Base-by-base conservation (phyloP, 495 filamentous ascomycete genomes). In the Daldinia vernicosa region DNA sequence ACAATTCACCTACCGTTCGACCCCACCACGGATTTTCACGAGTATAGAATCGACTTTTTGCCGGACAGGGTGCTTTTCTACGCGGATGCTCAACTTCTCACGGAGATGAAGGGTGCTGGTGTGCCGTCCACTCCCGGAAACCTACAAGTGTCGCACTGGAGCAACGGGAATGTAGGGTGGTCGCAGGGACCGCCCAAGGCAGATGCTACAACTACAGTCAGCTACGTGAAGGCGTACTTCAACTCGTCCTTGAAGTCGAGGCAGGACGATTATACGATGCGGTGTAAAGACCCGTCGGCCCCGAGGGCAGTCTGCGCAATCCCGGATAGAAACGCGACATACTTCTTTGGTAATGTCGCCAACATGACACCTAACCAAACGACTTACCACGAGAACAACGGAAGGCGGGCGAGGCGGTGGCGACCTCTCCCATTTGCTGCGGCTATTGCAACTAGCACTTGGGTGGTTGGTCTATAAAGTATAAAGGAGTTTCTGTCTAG, bases 11-110 rank as follows among this genome's bases (percentile, higher is more conserved):
- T 94, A 3, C 81, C 86, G 2, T 94, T 92, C 77, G 75, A 88
- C 60, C 89, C 92, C 0, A 83, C 85, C 0, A 74, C 76, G 0
- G 85, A 59, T 6, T 89, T 89, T 64, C 91, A 93, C 76, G 90
- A 93, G 76, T 93, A 93, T 73, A 90, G 92, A 47, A 90, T 93
- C 75, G 91, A 94, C 73, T 93, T 90, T 81, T 70, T 86, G n/a
- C 83, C 86, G 0, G 82, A 79, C 6, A 74, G 74, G 6, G 88
- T 93, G 12, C 74, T 82, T 28, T 92, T 90, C 78, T 93, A 89
- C 72, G 88, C 86, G 11, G 91, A 93, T 74, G 84, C 84, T 28
- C 40, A 70, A 15, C 76, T 83, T 50, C 81, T 92, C 1, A 74
- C 81, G 6, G 80, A 82, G 50, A 89, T 92, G 84, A 79, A 76